Conservation (phyloP, 2,329 filamentous ascomycete genomes). For the Fusarium sp. region DNA sequence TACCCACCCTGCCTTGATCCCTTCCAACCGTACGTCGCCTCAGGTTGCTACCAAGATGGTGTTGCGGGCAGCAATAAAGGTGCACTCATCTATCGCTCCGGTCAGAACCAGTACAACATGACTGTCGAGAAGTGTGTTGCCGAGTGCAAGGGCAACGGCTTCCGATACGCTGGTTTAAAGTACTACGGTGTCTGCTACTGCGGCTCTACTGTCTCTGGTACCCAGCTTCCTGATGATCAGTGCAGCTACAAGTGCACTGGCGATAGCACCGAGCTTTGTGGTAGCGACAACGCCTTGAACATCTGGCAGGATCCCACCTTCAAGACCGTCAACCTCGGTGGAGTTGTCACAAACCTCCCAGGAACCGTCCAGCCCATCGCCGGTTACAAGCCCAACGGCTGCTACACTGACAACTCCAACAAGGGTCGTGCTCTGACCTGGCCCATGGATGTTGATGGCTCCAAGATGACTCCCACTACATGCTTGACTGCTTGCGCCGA, state of each 20-base stretch:
- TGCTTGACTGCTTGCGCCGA: conserved; percentile 60
- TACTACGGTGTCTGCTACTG: conserved; percentile 68
- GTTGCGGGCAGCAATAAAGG: conserved; percentile 49
- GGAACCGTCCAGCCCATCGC: conserved; percentile 54
- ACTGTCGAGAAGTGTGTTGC: conserved; percentile 63
- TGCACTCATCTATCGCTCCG: conserved; percentile 60
- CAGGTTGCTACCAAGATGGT: conserved; percentile 62
- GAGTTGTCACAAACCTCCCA: conserved; percentile 54
- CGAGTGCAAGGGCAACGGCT: conserved; percentile 66
- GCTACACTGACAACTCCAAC: conserved; percentile 64
- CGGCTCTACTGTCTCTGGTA: conserved; percentile 64
- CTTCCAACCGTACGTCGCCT: conserved; percentile 63
- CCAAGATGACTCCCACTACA: conserved; percentile 57
- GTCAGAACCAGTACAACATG: conserved; percentile 56
- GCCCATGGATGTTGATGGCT: conserved; percentile 54
- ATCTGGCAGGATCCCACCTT: conserved; percentile 65
- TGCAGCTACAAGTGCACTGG: conserved; percentile 70
- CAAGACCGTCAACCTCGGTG: conserved; percentile 52
- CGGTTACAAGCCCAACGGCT: conserved; percentile 72
- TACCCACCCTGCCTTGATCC: conserved; percentile 60
- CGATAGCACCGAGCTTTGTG: conserved; percentile 61
- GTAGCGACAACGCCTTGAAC: conserved; percentile 62
- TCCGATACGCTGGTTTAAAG: conserved; percentile 64
- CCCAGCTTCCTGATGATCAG: conserved; percentile 63
- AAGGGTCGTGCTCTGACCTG: conserved; percentile 62